Percentiles rank a stretch among this genome's conserved stretches.
phyloP scores from a whole-genome alignment of 495 filamentous ascomycete genomes.

The Penicillium steckii region DNA sequence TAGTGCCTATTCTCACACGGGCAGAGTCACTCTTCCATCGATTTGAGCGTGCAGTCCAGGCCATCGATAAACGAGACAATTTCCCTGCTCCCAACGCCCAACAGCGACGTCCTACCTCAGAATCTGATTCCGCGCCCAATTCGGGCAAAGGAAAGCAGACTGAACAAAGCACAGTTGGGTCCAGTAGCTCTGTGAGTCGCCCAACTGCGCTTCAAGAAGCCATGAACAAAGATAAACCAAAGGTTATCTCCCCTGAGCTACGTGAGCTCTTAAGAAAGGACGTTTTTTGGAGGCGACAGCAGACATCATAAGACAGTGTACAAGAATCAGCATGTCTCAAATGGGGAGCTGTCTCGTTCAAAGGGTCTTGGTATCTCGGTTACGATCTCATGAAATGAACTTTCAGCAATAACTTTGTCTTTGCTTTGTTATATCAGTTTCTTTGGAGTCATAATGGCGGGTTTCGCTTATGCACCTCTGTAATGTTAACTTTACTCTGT shows the following conservation, averaged over 20 bases:
- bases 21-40: slow-evolving; percentile 86
- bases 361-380: background rate
- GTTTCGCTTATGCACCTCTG: too few relatives aligned
- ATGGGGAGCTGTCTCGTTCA: too few relatives aligned
- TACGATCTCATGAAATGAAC: background rate
- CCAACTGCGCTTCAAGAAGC: slow-evolving; percentile 17
- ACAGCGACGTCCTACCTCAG: slow-evolving; percentile 43
- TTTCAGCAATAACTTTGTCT: background rate
- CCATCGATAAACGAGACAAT: slow-evolving; percentile 80
- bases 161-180: slow-evolving; percentile 22
- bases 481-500: background rate
- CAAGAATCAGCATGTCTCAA: background rate
- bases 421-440: background rate
- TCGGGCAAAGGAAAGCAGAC: slow-evolving; percentile 36
- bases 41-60: slow-evolving; percentile 83
- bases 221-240: slow-evolving; percentile 42
- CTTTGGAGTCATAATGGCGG: background rate
- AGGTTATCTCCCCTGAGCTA: slow-evolving; percentile 79
- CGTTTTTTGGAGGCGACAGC: slow-evolving; percentile 44
- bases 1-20: slow-evolving; percentile 76
- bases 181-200: slow-evolving; percentile 25
- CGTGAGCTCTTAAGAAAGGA: slow-evolving; percentile 71
- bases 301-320: background rate
- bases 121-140: slow-evolving; percentile 7
- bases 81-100: slow-evolving; percentile 66